Evolutionary conservation across 2,329 filamentous ascomycete genomes (phyloP).

Genomic region (Dryadomyces quercivorus): DNA sequence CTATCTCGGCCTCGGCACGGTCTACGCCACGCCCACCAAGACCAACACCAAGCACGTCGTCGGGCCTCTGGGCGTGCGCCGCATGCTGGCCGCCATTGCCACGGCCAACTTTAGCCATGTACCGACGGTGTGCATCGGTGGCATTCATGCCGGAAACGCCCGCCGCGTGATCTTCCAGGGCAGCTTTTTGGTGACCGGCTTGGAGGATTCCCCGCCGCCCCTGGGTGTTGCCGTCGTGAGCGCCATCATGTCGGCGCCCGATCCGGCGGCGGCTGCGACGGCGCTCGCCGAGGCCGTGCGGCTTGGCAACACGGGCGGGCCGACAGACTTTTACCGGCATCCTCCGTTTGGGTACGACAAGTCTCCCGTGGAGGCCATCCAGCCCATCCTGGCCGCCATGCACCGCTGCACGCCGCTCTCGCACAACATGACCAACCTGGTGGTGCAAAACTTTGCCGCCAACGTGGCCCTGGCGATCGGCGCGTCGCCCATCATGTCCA

Average conservation of each 20-base stretch:
- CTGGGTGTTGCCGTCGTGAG: slow-evolving; percentile 75
- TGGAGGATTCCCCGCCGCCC: neutral
- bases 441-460: slow-evolving; percentile 90
- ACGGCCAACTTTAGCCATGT: slow-evolving; percentile 30
- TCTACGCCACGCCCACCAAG: slow-evolving; percentile 70
- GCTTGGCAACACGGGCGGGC: slow-evolving; percentile 1
- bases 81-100: slow-evolving; percentile 51
- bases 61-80: slow-evolving; percentile 56
- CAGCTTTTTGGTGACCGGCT: slow-evolving; percentile 7
- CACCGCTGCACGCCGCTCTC: slow-evolving; percentile 57
- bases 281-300: slow-evolving; percentile 46
- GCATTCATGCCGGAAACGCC: slow-evolving; percentile 66
- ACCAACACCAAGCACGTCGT: slow-evolving; percentile 65
- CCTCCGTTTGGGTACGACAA: neutral
- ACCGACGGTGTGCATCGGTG: slow-evolving; percentile 75
- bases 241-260: slow-evolving; percentile 63
- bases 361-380: slow-evolving; percentile 2
- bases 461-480: slow-evolving; percentile 79
- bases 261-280: slow-evolving; percentile 52
- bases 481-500: slow-evolving; percentile 88
- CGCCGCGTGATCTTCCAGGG: slow-evolving; percentile 65
- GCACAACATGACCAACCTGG: slow-evolving; percentile 96
- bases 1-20: slow-evolving; percentile 83
- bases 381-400: slow-evolving; percentile 45
- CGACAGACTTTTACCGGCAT: slow-evolving; percentile 5